A percentile compares a stretch with the other conserved stretches of the same genome.
phyloP scores from a whole-genome alignment of 768 basidiomycete genomes.

The Rhodotorula babjevae region DNA sequence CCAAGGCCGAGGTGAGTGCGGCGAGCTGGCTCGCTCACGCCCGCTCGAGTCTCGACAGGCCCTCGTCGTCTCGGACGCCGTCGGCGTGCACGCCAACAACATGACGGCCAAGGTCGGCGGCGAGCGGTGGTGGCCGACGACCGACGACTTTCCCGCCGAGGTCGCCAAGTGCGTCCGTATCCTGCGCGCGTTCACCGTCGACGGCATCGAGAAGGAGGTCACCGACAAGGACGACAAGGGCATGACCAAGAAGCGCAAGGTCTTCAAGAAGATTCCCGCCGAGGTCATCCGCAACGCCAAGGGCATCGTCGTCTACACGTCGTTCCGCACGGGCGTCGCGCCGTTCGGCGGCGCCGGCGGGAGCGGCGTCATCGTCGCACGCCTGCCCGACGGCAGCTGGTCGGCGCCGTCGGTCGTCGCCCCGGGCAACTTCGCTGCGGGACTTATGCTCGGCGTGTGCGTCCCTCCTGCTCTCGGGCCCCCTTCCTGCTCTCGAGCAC shows the following conservation, averaged over 20 bases:
- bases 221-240: constrained; percentile 11
- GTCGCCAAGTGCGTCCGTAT: constrained; percentile 30
- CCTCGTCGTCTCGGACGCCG: not conserved
- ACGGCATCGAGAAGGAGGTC: constrained; percentile 10
- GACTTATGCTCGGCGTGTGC: constrained; percentile 37
- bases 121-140: constrained; percentile 14
- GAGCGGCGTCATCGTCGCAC: constrained; percentile 7
- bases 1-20: not conserved
- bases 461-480: not conserved
- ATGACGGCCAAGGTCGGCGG: not conserved
- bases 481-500: not conserved
- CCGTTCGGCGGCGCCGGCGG: constrained; percentile 19
- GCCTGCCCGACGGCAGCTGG: constrained; percentile 31
- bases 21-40: too few species aligned
- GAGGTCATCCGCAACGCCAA: constrained; percentile 18
- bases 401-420: constrained; percentile 36
- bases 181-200: constrained; percentile 41
- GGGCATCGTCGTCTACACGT: constrained; percentile 36
- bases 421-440: constrained; percentile 25
- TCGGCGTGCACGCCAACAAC: constrained; percentile 12
- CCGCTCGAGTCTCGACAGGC: not conserved
- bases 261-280: constrained; percentile 40
- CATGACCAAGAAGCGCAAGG: constrained; percentile 30
- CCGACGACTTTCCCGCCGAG: constrained; percentile 7
- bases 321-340: constrained; percentile 18